A percentile compares a stretch with the other conserved stretches of the same genome.
Evolutionary conservation across 192 early-diverging fungal species (phyloP).

Genomic region (Coemansia sp.): DNA sequence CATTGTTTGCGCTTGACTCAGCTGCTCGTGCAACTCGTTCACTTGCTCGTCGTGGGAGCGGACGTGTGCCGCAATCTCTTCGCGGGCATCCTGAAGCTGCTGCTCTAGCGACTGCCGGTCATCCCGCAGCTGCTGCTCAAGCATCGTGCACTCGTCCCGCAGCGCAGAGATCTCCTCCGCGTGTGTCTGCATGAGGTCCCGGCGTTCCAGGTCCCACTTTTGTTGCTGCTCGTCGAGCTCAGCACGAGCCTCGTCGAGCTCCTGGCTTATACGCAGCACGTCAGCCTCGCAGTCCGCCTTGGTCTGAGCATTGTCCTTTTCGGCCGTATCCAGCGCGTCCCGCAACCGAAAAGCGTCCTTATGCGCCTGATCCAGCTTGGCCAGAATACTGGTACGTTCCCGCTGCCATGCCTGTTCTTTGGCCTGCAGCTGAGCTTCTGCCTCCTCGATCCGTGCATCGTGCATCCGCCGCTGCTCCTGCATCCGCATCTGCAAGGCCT

Average conservation of each 20-base stretch:
- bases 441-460: conserved; percentile 1
- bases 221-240: conserved; percentile 7
- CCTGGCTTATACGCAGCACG: conserved; percentile 22
- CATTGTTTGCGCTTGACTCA: conserved; percentile 13
- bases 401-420: conserved; percentile 28
- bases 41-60: conserved; percentile 9
- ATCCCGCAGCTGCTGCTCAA: conserved; percentile 32
- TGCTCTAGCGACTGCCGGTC: conserved; percentile 14
- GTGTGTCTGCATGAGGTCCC: conserved; percentile 24
- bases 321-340: conserved; percentile 31
- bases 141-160: conserved; percentile 15
- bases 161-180: conserved; percentile 17
- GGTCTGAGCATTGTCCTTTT: conserved; percentile 27
- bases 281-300: conserved; percentile 35
- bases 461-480: conserved; percentile 17
- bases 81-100: conserved; percentile 19
- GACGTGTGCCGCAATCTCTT: conserved; percentile 15
- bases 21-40: background rate
- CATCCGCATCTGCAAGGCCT: conserved; percentile 25
- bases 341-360: conserved; percentile 49
- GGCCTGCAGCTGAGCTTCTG: conserved; percentile 20
- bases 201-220: conserved; percentile 27
- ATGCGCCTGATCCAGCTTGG: conserved; percentile 46
- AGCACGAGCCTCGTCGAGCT: conserved; percentile 17
- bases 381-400: conserved; percentile 34